Evolutionary conservation across 2,329 filamentous ascomycete species (phyloP).

Genomic region (Penicillium sp.): DNA sequence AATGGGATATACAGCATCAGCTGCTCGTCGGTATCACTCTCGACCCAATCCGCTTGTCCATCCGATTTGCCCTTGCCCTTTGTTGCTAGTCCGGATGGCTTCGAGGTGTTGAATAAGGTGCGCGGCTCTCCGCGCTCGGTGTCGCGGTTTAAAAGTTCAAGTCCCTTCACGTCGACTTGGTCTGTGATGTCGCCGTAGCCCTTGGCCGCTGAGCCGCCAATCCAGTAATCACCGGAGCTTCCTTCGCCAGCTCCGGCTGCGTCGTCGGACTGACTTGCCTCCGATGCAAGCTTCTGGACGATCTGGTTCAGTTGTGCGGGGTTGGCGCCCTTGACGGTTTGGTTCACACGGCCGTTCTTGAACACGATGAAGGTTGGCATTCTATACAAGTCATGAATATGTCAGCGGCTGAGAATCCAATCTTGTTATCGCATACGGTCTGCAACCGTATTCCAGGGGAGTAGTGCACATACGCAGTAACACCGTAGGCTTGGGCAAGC

Average conservation of each 20-base stretch:
- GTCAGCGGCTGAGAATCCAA: not conserved
- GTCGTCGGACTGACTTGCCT: constrained; percentile 55
- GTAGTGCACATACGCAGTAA: constrained; percentile 61
- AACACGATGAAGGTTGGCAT: constrained; percentile 88
- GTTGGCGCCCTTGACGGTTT: constrained; percentile 74
- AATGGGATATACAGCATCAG: constrained; percentile 91
- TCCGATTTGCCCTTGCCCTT: constrained; percentile 46
- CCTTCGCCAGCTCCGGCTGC: constrained; percentile 43
- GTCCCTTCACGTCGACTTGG: constrained; percentile 73
- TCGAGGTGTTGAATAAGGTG: constrained; percentile 68
- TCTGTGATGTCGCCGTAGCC: constrained; percentile 83
- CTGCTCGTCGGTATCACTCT: constrained; percentile 97
- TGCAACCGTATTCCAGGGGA: not conserved
- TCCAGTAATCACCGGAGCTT: constrained; percentile 62
- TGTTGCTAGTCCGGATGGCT: constrained; percentile 63
- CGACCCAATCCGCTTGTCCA: constrained; percentile 80
- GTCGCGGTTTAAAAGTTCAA: constrained; percentile 87
- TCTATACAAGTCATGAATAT: constrained; percentile 53
- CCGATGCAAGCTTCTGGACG: constrained; percentile 69
- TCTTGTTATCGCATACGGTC: not conserved
- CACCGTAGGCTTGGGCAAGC: constrained; percentile 70
- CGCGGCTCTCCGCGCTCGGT: constrained; percentile 72
- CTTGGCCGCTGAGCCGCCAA: constrained; percentile 71
- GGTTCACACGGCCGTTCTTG: constrained; percentile 67
- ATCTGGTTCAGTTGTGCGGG: constrained; percentile 68